Base-by-base conservation (phyloP, 2,329 filamentous ascomycete genomes). In the Phaeophleospora eucalypticola region DNA sequence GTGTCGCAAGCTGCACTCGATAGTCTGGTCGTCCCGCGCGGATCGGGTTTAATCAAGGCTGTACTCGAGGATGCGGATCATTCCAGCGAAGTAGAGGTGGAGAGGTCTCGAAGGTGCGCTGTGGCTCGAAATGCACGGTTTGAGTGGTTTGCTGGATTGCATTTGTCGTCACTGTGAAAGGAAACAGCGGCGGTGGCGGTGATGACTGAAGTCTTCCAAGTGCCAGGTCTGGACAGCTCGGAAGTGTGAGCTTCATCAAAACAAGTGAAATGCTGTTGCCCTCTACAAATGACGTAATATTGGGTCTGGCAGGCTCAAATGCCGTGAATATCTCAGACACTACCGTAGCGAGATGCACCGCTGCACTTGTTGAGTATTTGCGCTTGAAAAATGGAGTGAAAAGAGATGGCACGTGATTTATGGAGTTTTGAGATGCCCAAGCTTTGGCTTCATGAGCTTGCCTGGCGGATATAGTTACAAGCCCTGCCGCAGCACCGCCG, bases 281-380 rank as follows among this genome's bases (percentile, higher is more conserved):
- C 18, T 39, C 18, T 14, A 38, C 15, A 4, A 39, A 24, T 39
- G 37, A 39, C 37, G 37, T 39, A 39, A 6, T n/a, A n/a, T n/a
- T n/a, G n/a, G n/a, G n/a, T n/a, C n/a, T n/a, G n/a, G n/a, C n/a
- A n/a, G n/a, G n/a, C n/a, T n/a, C n/a, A n/a, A n/a, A n/a, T n/a
- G n/a, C n/a, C n/a, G n/a, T n/a, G n/a, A n/a, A n/a, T n/a, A n/a
- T n/a, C n/a, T n/a, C n/a, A n/a, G n/a, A n/a, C n/a, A n/a, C n/a
- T n/a, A n/a, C n/a, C n/a, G n/a, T n/a, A n/a, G n/a, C n/a, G n/a
- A n/a, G n/a, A n/a, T n/a, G n/a, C n/a, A n/a, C n/a, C n/a, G n/a
- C n/a, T n/a, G n/a, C n/a, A n/a, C n/a, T n/a, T n/a, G n/a, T n/a
- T n/a, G n/a, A n/a, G n/a, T n/a, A n/a, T n/a, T n/a, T n/a, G n/a